Conservation (phyloP, 768 basidiomycete genomes). For the Auriculariales sp. region DNA sequence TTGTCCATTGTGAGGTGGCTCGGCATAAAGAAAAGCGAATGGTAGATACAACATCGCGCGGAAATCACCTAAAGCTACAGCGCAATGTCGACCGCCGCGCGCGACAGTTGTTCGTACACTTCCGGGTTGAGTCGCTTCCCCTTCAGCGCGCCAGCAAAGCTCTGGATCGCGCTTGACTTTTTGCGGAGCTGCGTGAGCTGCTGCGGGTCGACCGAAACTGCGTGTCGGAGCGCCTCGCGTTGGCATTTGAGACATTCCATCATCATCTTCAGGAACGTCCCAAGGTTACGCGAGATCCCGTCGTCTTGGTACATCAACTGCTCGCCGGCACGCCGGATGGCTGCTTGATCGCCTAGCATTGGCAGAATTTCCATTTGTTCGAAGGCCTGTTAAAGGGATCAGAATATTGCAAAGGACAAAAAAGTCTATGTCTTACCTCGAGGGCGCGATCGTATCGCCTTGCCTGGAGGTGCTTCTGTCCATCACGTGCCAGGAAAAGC, state of each 20-base stretch:
- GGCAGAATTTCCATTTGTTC: slow-evolving; percentile 81
- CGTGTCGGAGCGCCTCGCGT: slow-evolving; percentile 62
- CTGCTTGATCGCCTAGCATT: slow-evolving; percentile 67
- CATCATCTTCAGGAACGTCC: slow-evolving; percentile 71
- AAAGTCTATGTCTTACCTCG: slow-evolving; percentile 59
- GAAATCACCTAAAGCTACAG: slow-evolving; percentile 38
- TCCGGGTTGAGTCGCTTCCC: slow-evolving; percentile 85
- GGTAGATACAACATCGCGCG: too few species aligned
- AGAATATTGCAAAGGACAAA: too few species aligned
- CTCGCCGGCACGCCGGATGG: slow-evolving; percentile 75
- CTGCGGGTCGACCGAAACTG: slow-evolving; percentile 58
- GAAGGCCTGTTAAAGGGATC: slow-evolving; percentile 48
- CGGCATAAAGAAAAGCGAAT: too few species aligned
- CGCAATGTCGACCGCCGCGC: slow-evolving; percentile 76
- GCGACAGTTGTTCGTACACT: slow-evolving; percentile 75
- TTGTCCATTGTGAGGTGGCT: too few species aligned
- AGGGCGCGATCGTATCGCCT: slow-evolving; percentile 65
- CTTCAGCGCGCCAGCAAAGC: slow-evolving; percentile 66
- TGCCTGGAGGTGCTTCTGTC: slow-evolving; percentile 56
- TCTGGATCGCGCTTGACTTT: slow-evolving; percentile 75
- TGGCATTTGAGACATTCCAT: slow-evolving; percentile 86
- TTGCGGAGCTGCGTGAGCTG: slow-evolving; percentile 52
- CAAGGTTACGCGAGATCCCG: slow-evolving; percentile 76
- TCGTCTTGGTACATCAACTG: slow-evolving; percentile 81
- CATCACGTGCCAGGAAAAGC: slow-evolving; percentile 68